A percentile compares a stretch with the other conserved stretches of the same genome.
phyloP scores from a whole-genome alignment of 495 filamentous ascomycete genomes.

The Penicillium turbatum region DNA sequence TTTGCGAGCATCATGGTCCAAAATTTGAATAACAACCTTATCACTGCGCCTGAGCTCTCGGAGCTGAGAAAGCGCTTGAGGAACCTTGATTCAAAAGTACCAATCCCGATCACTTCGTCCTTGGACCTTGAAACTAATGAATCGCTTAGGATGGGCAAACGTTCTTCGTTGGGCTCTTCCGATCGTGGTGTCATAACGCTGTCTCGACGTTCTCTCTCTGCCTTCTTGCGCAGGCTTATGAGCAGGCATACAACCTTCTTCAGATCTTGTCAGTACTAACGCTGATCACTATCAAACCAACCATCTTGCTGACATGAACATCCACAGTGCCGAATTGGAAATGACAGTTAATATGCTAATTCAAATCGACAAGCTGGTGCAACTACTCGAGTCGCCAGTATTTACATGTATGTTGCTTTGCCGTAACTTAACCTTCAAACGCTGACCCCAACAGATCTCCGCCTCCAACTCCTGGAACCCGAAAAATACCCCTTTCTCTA shows the following conservation, averaged over 20 bases:
- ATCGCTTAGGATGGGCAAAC: slow-evolving; percentile 74
- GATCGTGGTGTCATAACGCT: slow-evolving; percentile 98
- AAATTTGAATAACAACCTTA: slow-evolving; percentile 98
- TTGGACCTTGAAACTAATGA: slow-evolving; percentile 9
- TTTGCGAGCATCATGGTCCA: slow-evolving; percentile 99
- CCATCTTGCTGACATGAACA: slow-evolving; percentile 34
- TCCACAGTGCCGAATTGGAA: slow-evolving; percentile 80
- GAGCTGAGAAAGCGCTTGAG: slow-evolving; percentile 86
- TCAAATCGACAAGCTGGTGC: slow-evolving; percentile 98
- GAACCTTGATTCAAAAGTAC: slow-evolving; percentile 81
- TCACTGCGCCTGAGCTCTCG: slow-evolving; percentile 90
- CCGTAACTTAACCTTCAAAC: slow-evolving; percentile 1
- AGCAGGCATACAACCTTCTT: slow-evolving; percentile 93
- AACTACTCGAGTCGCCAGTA: slow-evolving; percentile 94
- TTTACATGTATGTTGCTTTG: slow-evolving; percentile 73
- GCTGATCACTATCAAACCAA: neutral
- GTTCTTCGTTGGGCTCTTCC: slow-evolving; percentile 91
- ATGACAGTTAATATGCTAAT: slow-evolving; percentile 99
- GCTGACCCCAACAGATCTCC: slow-evolving; percentile 59
- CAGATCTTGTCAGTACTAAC: slow-evolving; percentile 76
- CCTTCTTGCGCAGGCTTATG: slow-evolving; percentile 94
- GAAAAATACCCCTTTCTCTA: slow-evolving; percentile 95
- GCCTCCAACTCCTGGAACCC: slow-evolving; percentile 95
- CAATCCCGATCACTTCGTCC: neutral
- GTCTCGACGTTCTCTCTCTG: slow-evolving; percentile 97